phyloP scores from a whole-genome alignment of 495 filamentous ascomycete genomes.

The Parathielavia hyrcaniae region DNA sequence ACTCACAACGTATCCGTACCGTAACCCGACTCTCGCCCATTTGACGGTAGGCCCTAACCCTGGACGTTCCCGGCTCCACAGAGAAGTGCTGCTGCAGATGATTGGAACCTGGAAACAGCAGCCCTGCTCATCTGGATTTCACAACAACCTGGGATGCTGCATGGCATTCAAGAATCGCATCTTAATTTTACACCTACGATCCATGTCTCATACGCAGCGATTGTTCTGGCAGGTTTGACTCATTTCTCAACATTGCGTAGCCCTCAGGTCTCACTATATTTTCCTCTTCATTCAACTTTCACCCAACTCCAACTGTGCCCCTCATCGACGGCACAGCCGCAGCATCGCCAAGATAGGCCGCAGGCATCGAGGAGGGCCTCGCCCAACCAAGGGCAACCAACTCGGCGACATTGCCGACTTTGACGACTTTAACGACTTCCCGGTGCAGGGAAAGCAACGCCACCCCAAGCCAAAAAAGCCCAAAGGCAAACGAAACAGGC shows the following conservation, averaged over 20 bases:
- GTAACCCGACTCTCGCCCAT: too few relatives aligned
- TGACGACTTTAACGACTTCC: conserved; percentile 22
- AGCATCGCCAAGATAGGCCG: conserved; percentile 27
- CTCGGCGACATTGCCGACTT: conserved; percentile 12
- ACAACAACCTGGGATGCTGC: too few relatives aligned
- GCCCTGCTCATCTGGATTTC: too few relatives aligned
- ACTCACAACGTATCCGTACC: too few relatives aligned
- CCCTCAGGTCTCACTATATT: background rate
- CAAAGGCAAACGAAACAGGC: conserved; percentile 18
- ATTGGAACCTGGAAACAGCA: too few relatives aligned
- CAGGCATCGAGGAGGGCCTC: conserved; percentile 11
- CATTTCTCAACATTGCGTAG: background rate
- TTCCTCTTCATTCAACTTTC: background rate
- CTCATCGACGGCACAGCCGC: conserved; percentile 8
- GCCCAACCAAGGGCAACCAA: conserved; percentile 15
- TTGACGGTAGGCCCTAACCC: too few relatives aligned
- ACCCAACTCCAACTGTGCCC: background rate
- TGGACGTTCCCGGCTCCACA: too few relatives aligned
- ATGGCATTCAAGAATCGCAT: background rate
- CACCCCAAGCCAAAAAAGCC: background rate
- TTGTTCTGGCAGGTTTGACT: background rate
- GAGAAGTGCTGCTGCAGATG: too few relatives aligned
- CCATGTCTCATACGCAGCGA: background rate
- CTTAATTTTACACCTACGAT: background rate
- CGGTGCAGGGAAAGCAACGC: conserved; percentile 16